Conservation (phyloP, 2,329 filamentous ascomycete species). For the Aspergillus amoenus region DNA sequence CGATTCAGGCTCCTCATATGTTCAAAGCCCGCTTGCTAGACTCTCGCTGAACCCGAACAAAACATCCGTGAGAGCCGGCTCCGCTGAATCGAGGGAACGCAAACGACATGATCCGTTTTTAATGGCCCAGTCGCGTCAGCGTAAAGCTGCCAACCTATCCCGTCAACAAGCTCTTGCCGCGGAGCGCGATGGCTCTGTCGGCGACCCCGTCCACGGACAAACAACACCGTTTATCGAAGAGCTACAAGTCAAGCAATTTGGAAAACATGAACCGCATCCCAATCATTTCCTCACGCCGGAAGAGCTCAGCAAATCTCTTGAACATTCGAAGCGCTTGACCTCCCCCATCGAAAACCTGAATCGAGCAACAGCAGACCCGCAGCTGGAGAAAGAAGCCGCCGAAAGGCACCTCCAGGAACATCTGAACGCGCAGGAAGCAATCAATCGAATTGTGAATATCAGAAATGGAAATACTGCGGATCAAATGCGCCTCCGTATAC, state of each 20-base stretch:
- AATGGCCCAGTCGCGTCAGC: conserved; percentile 75
- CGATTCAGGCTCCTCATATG: conserved; percentile 28
- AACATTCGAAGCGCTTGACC: conserved; percentile 66
- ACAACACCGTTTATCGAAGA: conserved; percentile 72
- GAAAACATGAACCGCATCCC: conserved; percentile 46
- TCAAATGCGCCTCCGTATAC: conserved; percentile 75
- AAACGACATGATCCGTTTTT: conserved; percentile 77
- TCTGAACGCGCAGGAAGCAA: conserved; percentile 68
- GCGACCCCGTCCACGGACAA: conserved; percentile 76
- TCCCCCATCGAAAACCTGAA: conserved; percentile 34
- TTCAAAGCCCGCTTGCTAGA: conserved; percentile 47
- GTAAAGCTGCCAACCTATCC: conserved; percentile 78
- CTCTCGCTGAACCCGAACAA: conserved; percentile 54
- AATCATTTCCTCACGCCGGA: conserved; percentile 73
- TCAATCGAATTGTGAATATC: conserved; percentile 76
- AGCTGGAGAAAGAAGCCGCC: conserved; percentile 36
- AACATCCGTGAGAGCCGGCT: conserved; percentile 63
- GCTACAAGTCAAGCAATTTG: conserved; percentile 24
- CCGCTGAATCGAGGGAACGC: conserved; percentile 63
- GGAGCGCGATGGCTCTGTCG: conserved; percentile 64
- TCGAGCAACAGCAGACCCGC: conserved; percentile 36
- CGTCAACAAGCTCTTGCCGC: conserved; percentile 69
- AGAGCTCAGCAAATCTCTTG: conserved; percentile 66
- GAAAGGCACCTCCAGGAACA: conserved; percentile 57
- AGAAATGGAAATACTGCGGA: conserved; percentile 77